Base-by-base conservation (phyloP, 1,284 basidiomycete species). In the Pascua guehoae region DNA sequence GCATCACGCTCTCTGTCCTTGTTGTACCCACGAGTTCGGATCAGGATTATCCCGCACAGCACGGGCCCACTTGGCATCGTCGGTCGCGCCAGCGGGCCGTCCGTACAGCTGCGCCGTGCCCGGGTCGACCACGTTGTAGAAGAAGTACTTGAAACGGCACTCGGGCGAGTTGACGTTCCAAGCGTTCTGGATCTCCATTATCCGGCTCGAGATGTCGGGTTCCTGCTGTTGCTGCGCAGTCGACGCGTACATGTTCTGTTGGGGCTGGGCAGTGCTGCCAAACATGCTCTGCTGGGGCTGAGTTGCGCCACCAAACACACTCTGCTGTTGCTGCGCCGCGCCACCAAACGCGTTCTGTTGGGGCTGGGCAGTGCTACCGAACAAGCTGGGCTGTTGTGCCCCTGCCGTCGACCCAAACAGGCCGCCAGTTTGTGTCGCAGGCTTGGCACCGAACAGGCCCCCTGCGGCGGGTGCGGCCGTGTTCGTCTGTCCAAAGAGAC, bases 101-200 rank as follows among this genome's bases (percentile, higher is more conserved):
- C 84, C 86, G 65, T 90, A 93, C 55, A 85, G 68, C 36, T 79
- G 80, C 2, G 88, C 83, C 64, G 87, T 83, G 3, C 80, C 80
- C 0, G 88, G 87, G 62, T 89, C 87, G 8, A 93, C 90, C 4
- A 90, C 80, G 67, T 93, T 93, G 73, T 92, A 92, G 70, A 93
- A 92, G 66, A 91, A 93, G 66, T 85, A 86, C 71, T 91, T 88
- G 77, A 93, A 93, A 32, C 86, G 83, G 74, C 89, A 91, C 37
- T 86, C 81, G 1, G 85, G 82, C 2, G 84, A 86, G 48, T 74
- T 71, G 3, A 87, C 79, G 68, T 87, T 85, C 89, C 89, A 92
- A 16, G 88, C 85, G 39, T 83, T 80, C 12, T 84, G 81, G 50
- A 91, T 83, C 0, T 67, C 78, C 69, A 88, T 85, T 39, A 92